Conservation (phyloP, 2,329 filamentous ascomycete genomes). For the Raffaelea albimanens region DNA sequence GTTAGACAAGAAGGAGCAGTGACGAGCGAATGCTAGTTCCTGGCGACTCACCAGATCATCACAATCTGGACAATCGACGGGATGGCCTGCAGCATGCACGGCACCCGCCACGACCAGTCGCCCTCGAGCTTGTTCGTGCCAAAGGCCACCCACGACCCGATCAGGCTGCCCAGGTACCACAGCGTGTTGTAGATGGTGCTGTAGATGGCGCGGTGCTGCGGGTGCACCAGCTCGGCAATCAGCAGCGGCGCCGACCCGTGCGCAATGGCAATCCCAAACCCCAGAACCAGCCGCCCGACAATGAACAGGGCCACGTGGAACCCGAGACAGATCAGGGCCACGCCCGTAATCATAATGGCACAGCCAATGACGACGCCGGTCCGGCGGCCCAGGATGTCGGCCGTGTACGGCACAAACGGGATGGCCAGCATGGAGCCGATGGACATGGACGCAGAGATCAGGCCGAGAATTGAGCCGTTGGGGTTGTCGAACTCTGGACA, state of each 20-base stretch:
- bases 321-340: conserved; percentile 27
- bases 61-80: conserved; percentile 10
- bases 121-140: conserved; percentile 31
- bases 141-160: conserved; percentile 66
- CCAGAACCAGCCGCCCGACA: conserved; percentile 60
- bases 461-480: conserved; percentile 48
- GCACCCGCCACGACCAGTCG: conserved; percentile 23
- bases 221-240: conserved; percentile 58
- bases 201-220: conserved; percentile 64
- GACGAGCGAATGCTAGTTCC: too few relatives aligned
- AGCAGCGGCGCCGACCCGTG: conserved; percentile 18
- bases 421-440: conserved; percentile 71
- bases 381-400: conserved; percentile 93
- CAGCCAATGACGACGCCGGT: conserved; percentile 89
- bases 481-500: too few relatives aligned
- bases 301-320: conserved; percentile 43
- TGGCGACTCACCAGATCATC: conserved; percentile 12
- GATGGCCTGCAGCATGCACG: conserved; percentile 4
- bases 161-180: conserved; percentile 47
- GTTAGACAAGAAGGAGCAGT: too few relatives aligned
- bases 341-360: conserved; percentile 17
- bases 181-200: conserved; percentile 43
- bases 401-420: conserved; percentile 72
- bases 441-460: conserved; percentile 88
- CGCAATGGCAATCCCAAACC: conserved; percentile 44